phyloP scores from a whole-genome alignment of 2,329 filamentous ascomycete genomes.

The Trichoderma asperellum region DNA sequence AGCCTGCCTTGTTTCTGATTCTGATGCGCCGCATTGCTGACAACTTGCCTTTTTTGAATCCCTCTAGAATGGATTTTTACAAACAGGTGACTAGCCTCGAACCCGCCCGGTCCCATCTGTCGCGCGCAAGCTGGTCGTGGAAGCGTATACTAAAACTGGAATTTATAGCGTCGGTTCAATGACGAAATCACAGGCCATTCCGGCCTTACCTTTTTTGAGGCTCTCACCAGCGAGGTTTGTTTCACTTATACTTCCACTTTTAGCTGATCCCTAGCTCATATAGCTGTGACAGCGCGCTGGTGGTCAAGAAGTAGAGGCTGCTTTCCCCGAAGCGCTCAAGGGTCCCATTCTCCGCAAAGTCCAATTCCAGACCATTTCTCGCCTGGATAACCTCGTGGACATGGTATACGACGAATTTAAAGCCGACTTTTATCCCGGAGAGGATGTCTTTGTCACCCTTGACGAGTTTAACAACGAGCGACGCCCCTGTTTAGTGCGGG shows the following conservation, averaged over 20 bases:
- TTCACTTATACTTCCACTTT: neutral
- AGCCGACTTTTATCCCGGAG: conserved; percentile 87
- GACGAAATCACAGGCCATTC: conserved; percentile 96
- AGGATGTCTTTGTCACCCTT: conserved; percentile 75
- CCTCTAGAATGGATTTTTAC: conserved; percentile 82
- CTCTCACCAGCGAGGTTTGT: conserved; percentile 85
- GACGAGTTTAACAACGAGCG: conserved; percentile 67
- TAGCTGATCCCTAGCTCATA: neutral
- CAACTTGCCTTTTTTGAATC: conserved; percentile 28
- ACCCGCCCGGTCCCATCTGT: neutral
- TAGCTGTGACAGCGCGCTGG: conserved; percentile 65
- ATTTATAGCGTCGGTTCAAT: conserved; percentile 76
- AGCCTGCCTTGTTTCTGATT: conserved; percentile 39
- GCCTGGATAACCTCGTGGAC: conserved; percentile 81
- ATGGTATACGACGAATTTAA: conserved; percentile 79
- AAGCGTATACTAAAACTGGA: conserved; percentile 26
- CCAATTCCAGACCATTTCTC: conserved; percentile 85
- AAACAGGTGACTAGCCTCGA: conserved; percentile 65
- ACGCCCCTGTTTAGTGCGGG: conserved; percentile 74
- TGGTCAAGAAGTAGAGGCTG: conserved; percentile 84
- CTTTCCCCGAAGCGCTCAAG: conserved; percentile 89
- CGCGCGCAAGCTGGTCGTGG: conserved; percentile 6
- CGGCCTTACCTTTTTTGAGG: conserved; percentile 88
- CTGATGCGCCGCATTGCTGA: conserved; percentile 21
- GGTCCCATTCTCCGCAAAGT: conserved; percentile 88